These are phyloP conservation scores for Coemansia sp. DNA, from an alignment of 192 early-diverging fungal species.

Conservation along the genomic window DNA sequence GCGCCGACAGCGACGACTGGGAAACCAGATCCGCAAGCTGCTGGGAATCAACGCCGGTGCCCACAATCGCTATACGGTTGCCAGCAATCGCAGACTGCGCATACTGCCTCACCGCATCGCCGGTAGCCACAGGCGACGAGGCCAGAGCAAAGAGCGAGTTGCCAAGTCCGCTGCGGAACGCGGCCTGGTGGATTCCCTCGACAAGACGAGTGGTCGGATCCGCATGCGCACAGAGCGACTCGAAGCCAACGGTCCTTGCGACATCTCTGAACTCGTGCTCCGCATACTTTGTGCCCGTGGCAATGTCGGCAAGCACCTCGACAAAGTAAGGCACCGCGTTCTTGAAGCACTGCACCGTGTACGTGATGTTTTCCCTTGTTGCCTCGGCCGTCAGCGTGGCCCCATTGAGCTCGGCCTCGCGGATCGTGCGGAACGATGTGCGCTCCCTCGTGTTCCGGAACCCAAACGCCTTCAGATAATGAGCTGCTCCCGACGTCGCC, in stretches of 20 bases:
- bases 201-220: slow-evolving; percentile 67
- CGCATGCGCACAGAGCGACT: slow-evolving; percentile 65
- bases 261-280: slow-evolving; percentile 85
- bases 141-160: slow-evolving; percentile 86
- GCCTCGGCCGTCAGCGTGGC: slow-evolving; percentile 78
- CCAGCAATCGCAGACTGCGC: slow-evolving; percentile 69
- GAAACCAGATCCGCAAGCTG: slow-evolving; percentile 70
- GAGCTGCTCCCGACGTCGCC: slow-evolving; percentile 77
- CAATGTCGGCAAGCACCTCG: slow-evolving; percentile 76
- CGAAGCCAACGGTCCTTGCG: slow-evolving; percentile 60
- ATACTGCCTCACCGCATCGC: slow-evolving; percentile 72
- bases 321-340: slow-evolving; percentile 84
- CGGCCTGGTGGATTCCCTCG: slow-evolving; percentile 83
- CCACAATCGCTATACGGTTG: slow-evolving; percentile 82
- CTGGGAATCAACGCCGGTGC: slow-evolving; percentile 74
- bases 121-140: slow-evolving; percentile 62
- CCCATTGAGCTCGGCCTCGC: slow-evolving; percentile 90
- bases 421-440: slow-evolving; percentile 81
- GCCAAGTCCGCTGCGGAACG: slow-evolving; percentile 93
- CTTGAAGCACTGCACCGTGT: slow-evolving; percentile 87
- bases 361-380: slow-evolving; percentile 79
- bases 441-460: slow-evolving; percentile 83
- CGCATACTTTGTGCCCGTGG: slow-evolving; percentile 77
- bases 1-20: slow-evolving; percentile 53
- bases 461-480: slow-evolving; percentile 86